Percentiles rank a stretch among this genome's conserved stretches.
Conservation (phyloP, 257 asterid genomes). For the Solanum boliviense region DNA sequence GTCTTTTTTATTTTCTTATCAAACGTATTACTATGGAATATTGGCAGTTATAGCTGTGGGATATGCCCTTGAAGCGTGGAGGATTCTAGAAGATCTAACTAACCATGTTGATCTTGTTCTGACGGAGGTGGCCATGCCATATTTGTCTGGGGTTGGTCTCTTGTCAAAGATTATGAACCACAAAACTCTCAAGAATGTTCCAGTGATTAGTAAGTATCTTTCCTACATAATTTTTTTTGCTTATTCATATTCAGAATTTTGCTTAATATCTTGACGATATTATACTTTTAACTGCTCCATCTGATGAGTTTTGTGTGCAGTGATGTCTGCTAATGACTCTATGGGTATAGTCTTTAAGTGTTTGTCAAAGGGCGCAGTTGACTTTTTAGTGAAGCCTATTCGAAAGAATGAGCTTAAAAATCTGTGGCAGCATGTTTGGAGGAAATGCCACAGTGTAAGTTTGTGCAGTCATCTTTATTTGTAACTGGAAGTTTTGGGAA, state of each 20-base stretch:
- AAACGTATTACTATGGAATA: neutral
- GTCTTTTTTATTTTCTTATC: neutral
- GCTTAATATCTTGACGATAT: neutral
- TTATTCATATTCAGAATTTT: neutral
- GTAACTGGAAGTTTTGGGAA: neutral
- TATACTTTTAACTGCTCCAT: conserved; percentile 13
- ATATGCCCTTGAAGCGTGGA: conserved; percentile 41
- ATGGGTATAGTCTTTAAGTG: conserved; percentile 17
- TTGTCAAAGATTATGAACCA: conserved; percentile 35
- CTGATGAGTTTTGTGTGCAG: conserved; percentile 20
- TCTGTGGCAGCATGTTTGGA: conserved; percentile 38
- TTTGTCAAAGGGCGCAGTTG: conserved; percentile 21
- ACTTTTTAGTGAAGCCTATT: conserved; percentile 24
- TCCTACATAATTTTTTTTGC: neutral
- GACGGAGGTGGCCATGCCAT: conserved; percentile 37
- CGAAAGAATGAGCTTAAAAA: conserved; percentile 21
- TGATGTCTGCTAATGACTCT: conserved; percentile 26
- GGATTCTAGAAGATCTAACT: conserved; percentile 23
- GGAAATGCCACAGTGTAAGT: conserved; percentile 27
- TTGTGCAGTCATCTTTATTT: neutral
- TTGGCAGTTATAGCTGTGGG: conserved; percentile 31
- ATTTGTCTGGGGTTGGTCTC: conserved; percentile 32
- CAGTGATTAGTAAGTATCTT: conserved; percentile 33
- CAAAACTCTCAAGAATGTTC: conserved; percentile 33
- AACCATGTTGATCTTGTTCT: conserved; percentile 32